Evolutionary conservation across 768 basidiomycete species (phyloP).

Genomic region (Sistotremastrum niveocremeum): DNA sequence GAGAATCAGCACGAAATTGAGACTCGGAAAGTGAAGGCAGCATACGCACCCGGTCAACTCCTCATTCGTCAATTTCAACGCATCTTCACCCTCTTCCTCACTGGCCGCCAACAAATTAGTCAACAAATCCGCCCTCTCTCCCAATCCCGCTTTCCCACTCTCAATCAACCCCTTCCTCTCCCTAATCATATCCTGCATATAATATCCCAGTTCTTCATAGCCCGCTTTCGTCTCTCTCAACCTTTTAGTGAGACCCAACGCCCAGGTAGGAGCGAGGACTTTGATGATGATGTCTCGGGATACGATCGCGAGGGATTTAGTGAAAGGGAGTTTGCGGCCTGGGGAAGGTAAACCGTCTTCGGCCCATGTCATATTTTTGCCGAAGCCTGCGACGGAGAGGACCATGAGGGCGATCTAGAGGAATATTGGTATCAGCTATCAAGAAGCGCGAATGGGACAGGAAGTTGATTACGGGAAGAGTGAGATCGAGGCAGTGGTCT

Average conservation of each 20-base stretch:
- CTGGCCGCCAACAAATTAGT: constrained; percentile 38
- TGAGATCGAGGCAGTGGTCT: constrained; percentile 38
- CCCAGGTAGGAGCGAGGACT: constrained; percentile 26
- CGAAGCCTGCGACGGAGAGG: constrained; percentile 45
- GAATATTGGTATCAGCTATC: background rate
- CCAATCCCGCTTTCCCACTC: constrained; percentile 15
- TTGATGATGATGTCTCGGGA: constrained; percentile 25
- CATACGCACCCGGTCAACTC: constrained; percentile 25
- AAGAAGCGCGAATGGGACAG: background rate
- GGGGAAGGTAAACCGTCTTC: constrained; percentile 27
- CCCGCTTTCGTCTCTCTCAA: constrained; percentile 14
- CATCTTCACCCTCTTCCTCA: constrained; percentile 20
- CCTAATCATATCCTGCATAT: constrained; percentile 41
- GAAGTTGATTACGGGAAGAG: constrained; percentile 30
- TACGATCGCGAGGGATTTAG: constrained; percentile 32
- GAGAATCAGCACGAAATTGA: background rate
- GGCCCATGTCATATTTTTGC: constrained; percentile 34
- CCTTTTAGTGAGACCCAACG: constrained; percentile 21
- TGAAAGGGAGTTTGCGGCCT: constrained; percentile 36
- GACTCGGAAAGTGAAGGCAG: background rate
- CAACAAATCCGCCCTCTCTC: constrained; percentile 36
- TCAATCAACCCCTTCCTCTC: constrained; percentile 19
- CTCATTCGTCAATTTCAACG: constrained; percentile 24
- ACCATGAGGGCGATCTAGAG: constrained; percentile 40
- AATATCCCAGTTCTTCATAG: constrained; percentile 20